Evolutionary conservation across 2,329 filamentous ascomycete species (phyloP), one percentile per base, ranked within the genome.

Genomic region (Xylaria arbuscula): DNA sequence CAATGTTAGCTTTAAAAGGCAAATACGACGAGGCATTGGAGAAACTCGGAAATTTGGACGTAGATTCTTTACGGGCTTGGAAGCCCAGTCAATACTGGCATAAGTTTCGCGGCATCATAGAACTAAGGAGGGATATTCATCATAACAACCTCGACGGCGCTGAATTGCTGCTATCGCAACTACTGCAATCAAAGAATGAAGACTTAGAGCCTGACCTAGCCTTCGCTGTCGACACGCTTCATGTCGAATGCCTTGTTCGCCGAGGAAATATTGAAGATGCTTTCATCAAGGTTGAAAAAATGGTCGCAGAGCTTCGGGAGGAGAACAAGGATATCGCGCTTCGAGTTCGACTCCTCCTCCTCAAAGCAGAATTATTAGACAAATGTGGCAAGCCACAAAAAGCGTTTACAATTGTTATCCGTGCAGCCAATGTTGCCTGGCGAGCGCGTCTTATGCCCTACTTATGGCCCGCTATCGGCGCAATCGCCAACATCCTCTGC

Each of bases 81-180:
- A 97, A 94, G 78, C 86, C 91, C 19, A 90, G 91, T 71, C 93
- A 97, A 73, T 90, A 91, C 76, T 89, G 92, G 83, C 82, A 87
- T 71, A 89, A 89, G 64, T 92, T 90, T 76, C 85, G 88, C 15
- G 90, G 87, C 4, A 84, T 93, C 51, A 83, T 93, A 66, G 89
- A 89, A 74, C 80, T 93, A 10, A 88, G 86, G 72, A 83, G 86
- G 66, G 88, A 90, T 70, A 81, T 93, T 7, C 85, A 89, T 64
- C 83, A 81, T 66, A 83, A 83, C 68, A 83, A 87, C 57, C 78
- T 88, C 5, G 81, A 83, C n/a, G 83, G 83, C 1, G 86, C 85
- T 3, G 82, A 85, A 55, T 75, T 82, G 38, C 77, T 88, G 0
- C 78, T 88, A n/a, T 80, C 80, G 6, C 85, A 88, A 70, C 81